phyloP scores from a whole-genome alignment of 2,329 filamentous ascomycete genomes.

The Phymatotrichopsis omnivora region DNA sequence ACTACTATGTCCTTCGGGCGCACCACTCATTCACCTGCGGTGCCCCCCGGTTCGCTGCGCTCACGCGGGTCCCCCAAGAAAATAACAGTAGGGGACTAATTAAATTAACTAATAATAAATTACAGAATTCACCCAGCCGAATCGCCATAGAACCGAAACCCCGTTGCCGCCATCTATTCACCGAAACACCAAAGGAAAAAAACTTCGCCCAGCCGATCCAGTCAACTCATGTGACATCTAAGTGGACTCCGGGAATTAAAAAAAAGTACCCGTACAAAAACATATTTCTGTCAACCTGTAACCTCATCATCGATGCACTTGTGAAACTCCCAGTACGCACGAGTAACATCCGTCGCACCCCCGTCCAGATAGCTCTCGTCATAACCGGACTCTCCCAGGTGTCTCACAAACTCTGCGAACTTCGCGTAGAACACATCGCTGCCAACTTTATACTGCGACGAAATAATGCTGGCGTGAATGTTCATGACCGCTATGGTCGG shows the following conservation, averaged over 20 bases:
- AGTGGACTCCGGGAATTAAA: too few species aligned
- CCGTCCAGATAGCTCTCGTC: slow-evolving; percentile 17
- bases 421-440: slow-evolving; percentile 5
- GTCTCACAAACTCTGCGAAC: slow-evolving; percentile 13
- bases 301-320: slow-evolving; percentile 6
- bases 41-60: too few species aligned
- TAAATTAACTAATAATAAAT: too few species aligned
- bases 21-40: too few species aligned
- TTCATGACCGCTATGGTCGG: slow-evolving; percentile 9
- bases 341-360: slow-evolving; percentile 1
- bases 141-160: neutral
- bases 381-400: slow-evolving; percentile 8
- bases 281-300: too few species aligned
- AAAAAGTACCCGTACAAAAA: too few species aligned
- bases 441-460: slow-evolving; percentile 9
- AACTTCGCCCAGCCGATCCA: neutral
- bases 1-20: too few species aligned
- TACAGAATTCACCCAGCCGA: neutral
- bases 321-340: slow-evolving; percentile 10
- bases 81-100: too few species aligned
- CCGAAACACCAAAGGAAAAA: neutral
- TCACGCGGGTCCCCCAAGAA: too few species aligned
- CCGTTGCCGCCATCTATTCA: neutral
- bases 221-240: too few species aligned
- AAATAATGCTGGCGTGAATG: slow-evolving; percentile 4